Conservation (phyloP, 2,329 filamentous ascomycete species). For the Aulographum hederae region DNA sequence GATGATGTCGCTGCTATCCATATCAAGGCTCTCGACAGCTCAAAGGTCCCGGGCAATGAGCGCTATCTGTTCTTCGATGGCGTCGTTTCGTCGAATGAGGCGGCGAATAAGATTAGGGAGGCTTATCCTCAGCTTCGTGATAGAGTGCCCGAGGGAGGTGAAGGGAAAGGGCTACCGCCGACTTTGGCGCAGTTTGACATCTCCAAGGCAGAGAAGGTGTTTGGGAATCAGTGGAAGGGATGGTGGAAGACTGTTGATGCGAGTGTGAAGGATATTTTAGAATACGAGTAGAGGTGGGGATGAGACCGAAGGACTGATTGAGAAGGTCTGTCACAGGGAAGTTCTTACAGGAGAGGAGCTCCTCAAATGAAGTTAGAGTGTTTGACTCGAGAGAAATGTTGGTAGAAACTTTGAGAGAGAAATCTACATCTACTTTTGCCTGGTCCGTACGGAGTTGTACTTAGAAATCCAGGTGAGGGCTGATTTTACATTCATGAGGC, state of each 20-base stretch:
- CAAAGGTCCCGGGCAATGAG: conserved; percentile 7
- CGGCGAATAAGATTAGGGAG: conserved; percentile 5
- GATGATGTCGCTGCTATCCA: conserved; percentile 8
- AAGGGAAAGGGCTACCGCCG: conserved; percentile 1
- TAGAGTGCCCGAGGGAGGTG: conserved; percentile 5
- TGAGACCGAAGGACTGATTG: too few species aligned
- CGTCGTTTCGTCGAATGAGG: conserved; percentile 3
- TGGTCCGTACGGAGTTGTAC: too few species aligned
- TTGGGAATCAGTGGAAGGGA: conserved; percentile 8
- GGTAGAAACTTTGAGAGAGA: too few species aligned
- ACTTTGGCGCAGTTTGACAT: conserved; percentile 6
- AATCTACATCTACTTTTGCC: too few species aligned
- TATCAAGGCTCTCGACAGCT: conserved; percentile 6
- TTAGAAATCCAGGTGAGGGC: too few species aligned
- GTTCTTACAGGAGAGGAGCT: too few species aligned
- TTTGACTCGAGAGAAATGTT: too few species aligned
- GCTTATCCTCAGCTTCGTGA: conserved; percentile 6
- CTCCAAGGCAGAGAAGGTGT: conserved; percentile 6
- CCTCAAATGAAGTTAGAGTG: too few species aligned
- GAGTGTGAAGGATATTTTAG: conserved; percentile 6
- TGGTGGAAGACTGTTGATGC: conserved; percentile 6
- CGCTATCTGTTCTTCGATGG: conserved; percentile 6
- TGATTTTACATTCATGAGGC: too few species aligned
- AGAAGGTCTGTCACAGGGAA: too few species aligned
- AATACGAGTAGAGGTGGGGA: conserved; percentile 6